Evolutionary conservation across 1,139 yeast species (phyloP).

Genomic region (Suhomyces bribrorum): DNA sequence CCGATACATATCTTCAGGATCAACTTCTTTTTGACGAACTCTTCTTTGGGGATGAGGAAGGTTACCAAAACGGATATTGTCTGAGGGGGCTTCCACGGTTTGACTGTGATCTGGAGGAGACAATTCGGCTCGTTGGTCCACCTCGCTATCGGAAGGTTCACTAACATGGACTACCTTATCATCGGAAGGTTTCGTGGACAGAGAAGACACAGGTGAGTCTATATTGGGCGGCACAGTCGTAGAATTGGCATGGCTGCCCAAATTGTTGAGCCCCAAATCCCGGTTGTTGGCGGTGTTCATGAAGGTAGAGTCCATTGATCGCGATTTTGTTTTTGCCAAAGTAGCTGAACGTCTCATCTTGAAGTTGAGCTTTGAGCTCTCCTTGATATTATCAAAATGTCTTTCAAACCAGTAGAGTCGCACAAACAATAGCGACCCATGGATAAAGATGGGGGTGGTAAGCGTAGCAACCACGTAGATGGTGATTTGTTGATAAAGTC

Average conservation of each 20-base stretch:
- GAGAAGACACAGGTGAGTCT: slow-evolving; percentile 21
- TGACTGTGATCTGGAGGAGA: slow-evolving; percentile 2
- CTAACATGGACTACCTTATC: slow-evolving; percentile 33
- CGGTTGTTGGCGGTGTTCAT: slow-evolving; percentile 42
- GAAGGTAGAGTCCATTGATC: slow-evolving; percentile 32
- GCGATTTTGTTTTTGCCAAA: slow-evolving; percentile 60
- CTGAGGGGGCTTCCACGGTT: background rate
- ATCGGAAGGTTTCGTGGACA: slow-evolving; percentile 8
- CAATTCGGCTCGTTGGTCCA: slow-evolving; percentile 32
- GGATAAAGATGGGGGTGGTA: slow-evolving; percentile 88
- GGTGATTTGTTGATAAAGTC: slow-evolving; percentile 75
- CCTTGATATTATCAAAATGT: slow-evolving; percentile 79
- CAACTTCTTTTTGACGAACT: slow-evolving; percentile 52
- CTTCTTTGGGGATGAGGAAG: slow-evolving; percentile 39
- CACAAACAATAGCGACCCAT: slow-evolving; percentile 75
- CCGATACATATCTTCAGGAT: slow-evolving; percentile 81
- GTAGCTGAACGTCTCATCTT: slow-evolving; percentile 82
- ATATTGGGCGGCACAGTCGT: too few relatives aligned
- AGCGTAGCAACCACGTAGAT: slow-evolving; percentile 61
- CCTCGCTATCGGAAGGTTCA: slow-evolving; percentile 31
- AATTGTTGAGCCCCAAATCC: slow-evolving; percentile 28
- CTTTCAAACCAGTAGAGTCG: slow-evolving; percentile 89
- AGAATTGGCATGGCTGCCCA: too few relatives aligned
- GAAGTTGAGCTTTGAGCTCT: slow-evolving; percentile 69
- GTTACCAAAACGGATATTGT: slow-evolving; percentile 40